These are phyloP conservation scores for Abrus precatorius DNA, from an alignment of 306 rosid genomes.

Conservation along the genomic window DNA sequence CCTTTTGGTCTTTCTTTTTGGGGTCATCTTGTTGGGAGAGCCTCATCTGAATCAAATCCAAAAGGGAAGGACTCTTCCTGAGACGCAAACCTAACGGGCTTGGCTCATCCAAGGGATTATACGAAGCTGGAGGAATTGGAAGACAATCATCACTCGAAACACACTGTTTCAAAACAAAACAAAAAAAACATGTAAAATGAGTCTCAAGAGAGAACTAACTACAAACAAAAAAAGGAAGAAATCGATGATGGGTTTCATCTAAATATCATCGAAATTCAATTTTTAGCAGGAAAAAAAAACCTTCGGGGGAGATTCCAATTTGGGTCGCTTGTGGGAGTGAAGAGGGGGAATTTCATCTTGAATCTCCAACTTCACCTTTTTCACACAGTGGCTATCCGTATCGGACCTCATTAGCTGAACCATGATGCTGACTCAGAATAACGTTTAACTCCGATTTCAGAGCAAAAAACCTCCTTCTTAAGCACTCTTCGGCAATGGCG, in stretches of 20 bases:
- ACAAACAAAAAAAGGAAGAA: not conserved
- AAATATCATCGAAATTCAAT: not conserved
- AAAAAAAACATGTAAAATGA: not conserved
- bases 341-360: conserved; percentile 56
- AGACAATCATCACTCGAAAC: conserved; percentile 44
- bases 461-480: not conserved
- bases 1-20: conserved; percentile 62
- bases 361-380: conserved; percentile 64
- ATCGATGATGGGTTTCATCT: not conserved
- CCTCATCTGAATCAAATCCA: conserved; percentile 90
- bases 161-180: conserved; percentile 42
- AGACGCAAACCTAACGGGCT: conserved; percentile 87
- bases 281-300: conserved; percentile 45
- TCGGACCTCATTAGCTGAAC: conserved; percentile 73
- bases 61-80: conserved; percentile 80
- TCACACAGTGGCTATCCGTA: conserved; percentile 43
- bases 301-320: conserved; percentile 51
- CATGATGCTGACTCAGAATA: conserved; percentile 46
- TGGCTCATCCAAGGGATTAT: conserved; percentile 79
- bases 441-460: conserved; percentile 26
- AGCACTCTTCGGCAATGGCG: conserved; percentile 42
- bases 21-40: conserved; percentile 60
- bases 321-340: conserved; percentile 60
- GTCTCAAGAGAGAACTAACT: not conserved
- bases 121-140: conserved; percentile 41